These are phyloP conservation scores for Lentinula aciculospora DNA, from an alignment of 768 basidiomycete genomes.

Conservation along the genomic window DNA sequence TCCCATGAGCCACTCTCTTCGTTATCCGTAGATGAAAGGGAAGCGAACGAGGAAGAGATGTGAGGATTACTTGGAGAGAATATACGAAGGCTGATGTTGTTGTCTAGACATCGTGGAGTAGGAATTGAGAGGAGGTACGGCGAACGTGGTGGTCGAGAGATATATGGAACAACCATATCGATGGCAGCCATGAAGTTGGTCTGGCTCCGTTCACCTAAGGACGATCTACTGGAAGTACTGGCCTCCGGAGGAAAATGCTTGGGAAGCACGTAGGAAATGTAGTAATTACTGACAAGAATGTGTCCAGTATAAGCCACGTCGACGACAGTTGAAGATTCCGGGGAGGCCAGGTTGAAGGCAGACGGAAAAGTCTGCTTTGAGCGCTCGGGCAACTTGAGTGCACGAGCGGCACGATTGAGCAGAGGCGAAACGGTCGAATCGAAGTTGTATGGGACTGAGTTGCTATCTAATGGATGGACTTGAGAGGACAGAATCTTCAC, in stretches of 20 bases:
- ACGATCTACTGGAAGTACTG: conserved; percentile 36
- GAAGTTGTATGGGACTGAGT: conserved; percentile 72
- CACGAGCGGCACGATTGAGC: conserved; percentile 62
- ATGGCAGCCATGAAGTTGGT: conserved; percentile 80
- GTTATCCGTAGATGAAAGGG: conserved; percentile 65
- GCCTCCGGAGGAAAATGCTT: conserved; percentile 47
- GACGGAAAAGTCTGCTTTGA: conserved; percentile 55
- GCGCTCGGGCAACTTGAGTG: conserved; percentile 59
- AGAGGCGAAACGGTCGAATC: conserved; percentile 57
- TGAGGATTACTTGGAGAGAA: conserved; percentile 49
- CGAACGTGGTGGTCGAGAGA: conserved; percentile 59
- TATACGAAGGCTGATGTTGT: conserved; percentile 68
- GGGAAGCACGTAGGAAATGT: conserved; percentile 71
- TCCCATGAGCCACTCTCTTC: conserved; percentile 70
- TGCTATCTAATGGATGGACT: conserved; percentile 70
- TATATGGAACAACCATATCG: conserved; percentile 68
- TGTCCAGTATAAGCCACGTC: conserved; percentile 70
- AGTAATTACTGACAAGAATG: conserved; percentile 72
- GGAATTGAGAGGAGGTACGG: conserved; percentile 79
- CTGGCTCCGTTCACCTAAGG: conserved; percentile 52
- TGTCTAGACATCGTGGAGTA: conserved; percentile 72
- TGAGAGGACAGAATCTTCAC: conserved; percentile 68
- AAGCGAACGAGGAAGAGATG: conserved; percentile 57
- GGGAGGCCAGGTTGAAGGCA: conserved; percentile 40
- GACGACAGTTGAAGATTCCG: conserved; percentile 33